Base-by-base conservation (phyloP, 2,329 filamentous ascomycete species). In the Fusarium xyrophilum region DNA sequence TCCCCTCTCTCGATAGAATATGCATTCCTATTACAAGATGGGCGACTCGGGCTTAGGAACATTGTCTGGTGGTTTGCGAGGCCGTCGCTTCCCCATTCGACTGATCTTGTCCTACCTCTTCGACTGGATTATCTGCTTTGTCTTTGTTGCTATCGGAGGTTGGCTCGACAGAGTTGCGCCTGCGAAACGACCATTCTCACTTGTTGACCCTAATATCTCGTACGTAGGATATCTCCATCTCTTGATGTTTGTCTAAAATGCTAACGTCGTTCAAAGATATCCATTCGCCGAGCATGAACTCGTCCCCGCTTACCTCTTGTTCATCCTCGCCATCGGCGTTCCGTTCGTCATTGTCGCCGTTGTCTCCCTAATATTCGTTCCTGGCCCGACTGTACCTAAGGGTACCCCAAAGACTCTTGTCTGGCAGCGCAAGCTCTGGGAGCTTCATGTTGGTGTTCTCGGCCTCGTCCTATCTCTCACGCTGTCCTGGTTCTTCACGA, bases 361-460 rank as follows among this genome's bases (percentile, higher is more conserved):
- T 54, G 85, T 95, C 60, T 87, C 88, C 40, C 78, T 96, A 33
- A 68, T 88, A 63, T 83, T 95, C 70, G 88, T 96, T 2, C 93
- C 93, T 2, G 92, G 91, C 6, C 85, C 87, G 9, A 89, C 89
- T 3, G 88, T 90, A 2, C 85, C 87, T 19, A 83, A 82, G 42
- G 84, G 85, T 23, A 89, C 90, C 0, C 88, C 91, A 3, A 85
- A 84, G 67, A 78, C 84, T 7, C 79, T 92, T 56, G 83, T 94
- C 44, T 93, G 92, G 89, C 88, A 87, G 76, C 86, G 92, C 69
- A 97, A 96, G 80, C 78, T 97, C 3, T 97, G 95, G 93, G 94
- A 97, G 78, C 89, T 92, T 77, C 93, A 97, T 76, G 89, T 88
- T 4, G 93, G 92, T 61, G 93, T 91, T 88, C 88, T 97, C 73